These are phyloP conservation scores for Mimosa bimucronata DNA, from an alignment of 306 rosid species.

Conservation along the genomic window DNA sequence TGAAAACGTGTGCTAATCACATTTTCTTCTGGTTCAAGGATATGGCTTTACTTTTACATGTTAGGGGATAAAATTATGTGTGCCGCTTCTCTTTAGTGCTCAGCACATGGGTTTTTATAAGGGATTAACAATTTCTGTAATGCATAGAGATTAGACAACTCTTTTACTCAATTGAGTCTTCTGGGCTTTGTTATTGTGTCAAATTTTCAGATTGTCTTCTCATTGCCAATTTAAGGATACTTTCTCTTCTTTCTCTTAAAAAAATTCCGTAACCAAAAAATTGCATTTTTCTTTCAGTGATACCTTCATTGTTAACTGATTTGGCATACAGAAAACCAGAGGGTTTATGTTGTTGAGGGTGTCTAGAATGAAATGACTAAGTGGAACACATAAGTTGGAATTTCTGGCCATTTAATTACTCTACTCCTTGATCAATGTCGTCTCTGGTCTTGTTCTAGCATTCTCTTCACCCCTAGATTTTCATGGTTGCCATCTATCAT, in stretches of 20 bases:
- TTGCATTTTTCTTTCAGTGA: background rate
- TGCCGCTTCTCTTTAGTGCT: background rate
- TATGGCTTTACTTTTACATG: background rate
- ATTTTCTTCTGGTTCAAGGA: conserved; percentile 6
- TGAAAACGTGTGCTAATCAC: too few species aligned
- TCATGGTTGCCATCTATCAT: background rate
- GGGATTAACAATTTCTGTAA: background rate
- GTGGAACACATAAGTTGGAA: background rate
- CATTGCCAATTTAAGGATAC: background rate
- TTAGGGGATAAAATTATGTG: background rate
- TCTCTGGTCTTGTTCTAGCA: background rate
- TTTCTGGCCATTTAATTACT: background rate
- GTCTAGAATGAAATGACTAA: background rate
- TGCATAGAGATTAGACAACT: background rate
- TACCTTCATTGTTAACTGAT: background rate
- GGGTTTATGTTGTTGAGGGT: background rate
- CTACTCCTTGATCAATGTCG: background rate
- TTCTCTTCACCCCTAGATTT: background rate
- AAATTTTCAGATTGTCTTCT: background rate
- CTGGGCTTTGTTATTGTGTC: background rate
- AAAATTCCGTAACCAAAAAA: background rate
- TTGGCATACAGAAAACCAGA: background rate
- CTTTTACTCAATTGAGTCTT: background rate
- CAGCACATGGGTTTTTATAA: background rate
- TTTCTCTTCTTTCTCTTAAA: background rate